A percentile compares a stretch with the other conserved stretches of the same genome.
Conservation (phyloP, 208 protist genomes). For the Sergeia podlipaevii region DNA sequence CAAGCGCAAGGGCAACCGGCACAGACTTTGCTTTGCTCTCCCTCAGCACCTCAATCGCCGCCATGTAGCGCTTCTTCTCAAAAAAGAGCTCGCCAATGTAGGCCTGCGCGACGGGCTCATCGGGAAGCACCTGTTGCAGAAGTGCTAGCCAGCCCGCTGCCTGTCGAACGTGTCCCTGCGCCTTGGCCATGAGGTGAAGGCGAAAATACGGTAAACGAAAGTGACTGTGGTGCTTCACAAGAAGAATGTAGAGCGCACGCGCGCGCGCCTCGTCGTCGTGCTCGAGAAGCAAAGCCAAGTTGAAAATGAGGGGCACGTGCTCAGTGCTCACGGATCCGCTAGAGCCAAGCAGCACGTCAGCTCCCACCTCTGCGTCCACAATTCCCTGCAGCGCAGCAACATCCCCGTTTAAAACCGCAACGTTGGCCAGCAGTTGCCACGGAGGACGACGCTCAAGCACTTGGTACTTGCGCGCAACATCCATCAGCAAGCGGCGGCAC, state of each 20-base stretch:
- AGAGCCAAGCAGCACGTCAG: slow-evolving; percentile 33
- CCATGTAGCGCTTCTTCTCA: slow-evolving; percentile 29
- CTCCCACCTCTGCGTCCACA: slow-evolving; percentile 67
- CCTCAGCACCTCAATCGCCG: slow-evolving; percentile 43
- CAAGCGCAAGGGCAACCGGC: slow-evolving; percentile 53
- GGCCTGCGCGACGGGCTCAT: slow-evolving; percentile 47
- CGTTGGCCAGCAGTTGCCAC: slow-evolving; percentile 64
- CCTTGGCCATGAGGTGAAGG: slow-evolving; percentile 56
- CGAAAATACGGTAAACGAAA: slow-evolving; percentile 73
- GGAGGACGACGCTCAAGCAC: slow-evolving; percentile 32
- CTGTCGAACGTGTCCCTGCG: slow-evolving; percentile 44
- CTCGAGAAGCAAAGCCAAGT: slow-evolving; percentile 71
- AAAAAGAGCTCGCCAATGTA: slow-evolving; percentile 59
- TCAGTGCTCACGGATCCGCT: slow-evolving; percentile 12
- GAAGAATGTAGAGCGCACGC: slow-evolving; percentile 66
- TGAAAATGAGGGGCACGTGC: slow-evolving; percentile 79
- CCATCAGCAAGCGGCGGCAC: slow-evolving; percentile 27
- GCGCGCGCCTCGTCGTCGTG: slow-evolving; percentile 28
- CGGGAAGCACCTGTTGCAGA: slow-evolving; percentile 57
- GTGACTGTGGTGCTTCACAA: slow-evolving; percentile 74
- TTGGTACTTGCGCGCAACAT: slow-evolving; percentile 21
- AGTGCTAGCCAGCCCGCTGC: slow-evolving; percentile 80
- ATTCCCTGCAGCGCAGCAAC: slow-evolving; percentile 61
- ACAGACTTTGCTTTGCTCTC: slow-evolving; percentile 27
- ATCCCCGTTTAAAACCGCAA: slow-evolving; percentile 48